Conservation (phyloP, 306 rosid species). For the Abrus pulchellus region DNA sequence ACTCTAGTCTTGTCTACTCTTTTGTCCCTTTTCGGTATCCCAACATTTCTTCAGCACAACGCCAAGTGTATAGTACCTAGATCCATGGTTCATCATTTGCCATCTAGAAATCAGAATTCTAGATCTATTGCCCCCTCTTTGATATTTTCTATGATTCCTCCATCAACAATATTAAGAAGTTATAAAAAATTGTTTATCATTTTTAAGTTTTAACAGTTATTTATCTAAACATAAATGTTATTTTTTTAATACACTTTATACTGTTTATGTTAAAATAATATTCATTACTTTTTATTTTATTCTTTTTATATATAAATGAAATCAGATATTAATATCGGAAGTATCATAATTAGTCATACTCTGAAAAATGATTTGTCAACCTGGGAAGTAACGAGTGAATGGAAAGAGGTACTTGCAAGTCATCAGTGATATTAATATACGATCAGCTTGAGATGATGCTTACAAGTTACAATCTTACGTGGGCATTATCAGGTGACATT, state of each 20-base stretch:
- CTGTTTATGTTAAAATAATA: too few species aligned
- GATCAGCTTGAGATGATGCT: slow-evolving; percentile 1
- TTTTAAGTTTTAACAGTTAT: too few species aligned
- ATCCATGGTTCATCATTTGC: slow-evolving; percentile 4
- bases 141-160: too few species aligned
- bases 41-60: neutral
- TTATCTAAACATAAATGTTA: too few species aligned
- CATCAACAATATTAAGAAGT: too few species aligned
- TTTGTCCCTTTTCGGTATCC: neutral
- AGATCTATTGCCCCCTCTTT: too few species aligned
- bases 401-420: neutral
- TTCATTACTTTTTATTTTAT: too few species aligned
- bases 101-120: slow-evolving; percentile 39
- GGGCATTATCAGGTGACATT: neutral
- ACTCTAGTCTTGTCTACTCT: neutral
- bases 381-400: neutral
- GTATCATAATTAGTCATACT: slow-evolving; percentile 22
- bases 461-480: neutral
- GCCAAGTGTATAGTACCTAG: slow-evolving; percentile 52
- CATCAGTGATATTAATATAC: neutral
- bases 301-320: too few species aligned
- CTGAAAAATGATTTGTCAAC: neutral
- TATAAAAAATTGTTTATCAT: too few species aligned
- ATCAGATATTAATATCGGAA: neutral
- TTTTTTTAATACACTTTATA: too few species aligned